Evolutionary conservation across 768 basidiomycete species (phyloP).

Genomic region (Termitomyces sp.): DNA sequence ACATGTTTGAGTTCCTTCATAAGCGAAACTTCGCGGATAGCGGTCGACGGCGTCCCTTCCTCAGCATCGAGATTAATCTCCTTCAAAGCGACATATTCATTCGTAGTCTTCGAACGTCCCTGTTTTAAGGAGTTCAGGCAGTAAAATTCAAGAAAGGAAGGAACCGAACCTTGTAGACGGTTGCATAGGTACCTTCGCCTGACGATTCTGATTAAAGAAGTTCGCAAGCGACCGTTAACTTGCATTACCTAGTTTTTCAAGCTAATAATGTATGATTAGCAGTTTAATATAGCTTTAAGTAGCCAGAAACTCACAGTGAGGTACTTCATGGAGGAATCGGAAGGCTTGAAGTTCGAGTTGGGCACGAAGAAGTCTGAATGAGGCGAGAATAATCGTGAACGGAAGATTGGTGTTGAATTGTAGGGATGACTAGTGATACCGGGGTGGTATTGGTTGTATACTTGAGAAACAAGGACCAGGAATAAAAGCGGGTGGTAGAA

Average conservation of each 20-base stretch:
- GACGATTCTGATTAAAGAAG: constrained; percentile 44
- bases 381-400: background rate
- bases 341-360: constrained; percentile 1
- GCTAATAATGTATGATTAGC: constrained; percentile 31
- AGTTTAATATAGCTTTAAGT: background rate
- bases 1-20: constrained; percentile 99
- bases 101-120: constrained; percentile 96
- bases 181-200: constrained; percentile 95
- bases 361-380: background rate
- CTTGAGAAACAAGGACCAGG: background rate
- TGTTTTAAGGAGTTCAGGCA: constrained; percentile 22
- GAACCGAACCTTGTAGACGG: constrained; percentile 84
- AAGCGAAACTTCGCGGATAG: constrained; percentile 97
- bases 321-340: constrained; percentile 39
- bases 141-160: background rate
- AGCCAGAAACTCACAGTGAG: constrained; percentile 40
- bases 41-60: constrained; percentile 97
- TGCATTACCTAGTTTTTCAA: constrained; percentile 80
- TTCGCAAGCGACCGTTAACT: background rate
- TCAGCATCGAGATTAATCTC: constrained; percentile 99
- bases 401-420: too few relatives aligned
- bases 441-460: background rate
- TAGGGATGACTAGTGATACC: background rate
- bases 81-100: constrained; percentile 96
- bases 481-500: background rate